Base-by-base conservation (phyloP, 768 basidiomycete species). In the Tylopilus plumbeoviolaceoides region DNA sequence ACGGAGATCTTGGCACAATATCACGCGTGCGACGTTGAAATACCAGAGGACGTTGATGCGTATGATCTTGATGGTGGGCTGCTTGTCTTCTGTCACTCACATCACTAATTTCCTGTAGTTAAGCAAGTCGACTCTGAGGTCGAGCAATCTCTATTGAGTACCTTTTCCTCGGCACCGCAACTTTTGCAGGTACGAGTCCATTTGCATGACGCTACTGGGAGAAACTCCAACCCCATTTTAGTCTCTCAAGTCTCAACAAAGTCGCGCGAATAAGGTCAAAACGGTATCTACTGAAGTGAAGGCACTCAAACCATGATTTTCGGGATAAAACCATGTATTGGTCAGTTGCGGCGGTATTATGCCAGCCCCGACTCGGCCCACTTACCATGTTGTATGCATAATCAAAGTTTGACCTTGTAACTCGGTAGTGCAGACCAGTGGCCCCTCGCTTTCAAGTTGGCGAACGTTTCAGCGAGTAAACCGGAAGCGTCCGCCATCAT, bases 231-330 rank as follows among this genome's bases (percentile, higher is more conserved):
- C 7, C 12, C 21, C n/a, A 14, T 27, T 54, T 36, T 42, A 84
- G 84, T 71, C 67, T 10, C 70, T 80, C 30, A 68, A 72, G 17
- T 68, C 68, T 44, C 83, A 86, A 58, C 69, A 73, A 49, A 77
- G 78, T 64, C 79, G 85, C 36, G 72, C 77, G 17, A 67, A 73
- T 48, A 70, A 76, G 49, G 69, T 80, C 3, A 75, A 74, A 59
- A 61, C 60, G 9, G 78, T 78, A 6, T 71, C 73, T 7, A 66
- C 64, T 33, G 81, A 85, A 54, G 70, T 83, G 28, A 84, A 80
- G 54, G 67, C 73, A 7, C 54, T 83, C 55, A 80, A 76, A 57
- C 64, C 71, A 33, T 82, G 64, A 77, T 12, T 30, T 36, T 10
- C 44, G 20, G 31, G 23, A 41, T 20, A 7, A 7, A 30, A 48